Evolutionary conservation across 2,329 filamentous ascomycete genomes (phyloP).

Genomic region (Penicillium sclerotiorum): DNA sequence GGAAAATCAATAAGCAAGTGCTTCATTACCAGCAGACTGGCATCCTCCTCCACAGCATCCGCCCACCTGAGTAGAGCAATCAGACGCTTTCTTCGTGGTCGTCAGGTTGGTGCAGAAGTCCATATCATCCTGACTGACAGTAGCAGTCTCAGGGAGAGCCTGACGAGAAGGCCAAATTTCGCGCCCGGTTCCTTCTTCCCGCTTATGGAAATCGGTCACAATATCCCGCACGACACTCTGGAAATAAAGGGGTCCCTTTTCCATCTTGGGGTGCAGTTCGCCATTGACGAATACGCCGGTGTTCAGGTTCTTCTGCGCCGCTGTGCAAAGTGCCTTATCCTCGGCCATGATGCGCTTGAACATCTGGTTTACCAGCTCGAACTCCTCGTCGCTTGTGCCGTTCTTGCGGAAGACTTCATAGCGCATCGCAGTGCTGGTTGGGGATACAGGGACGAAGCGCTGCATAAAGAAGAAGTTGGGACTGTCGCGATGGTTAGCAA

Average conservation of each 20-base stretch:
- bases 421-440: conserved; percentile 57
- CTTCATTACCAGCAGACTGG: conserved; percentile 21
- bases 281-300: conserved; percentile 63
- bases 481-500: conserved; percentile 28
- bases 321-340: conserved; percentile 63
- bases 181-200: conserved; percentile 48
- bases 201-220: conserved; percentile 50
- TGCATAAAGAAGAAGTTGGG: conserved; percentile 65
- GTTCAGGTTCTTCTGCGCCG: conserved; percentile 62
- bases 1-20: conserved; percentile 18
- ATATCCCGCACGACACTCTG: conserved; percentile 55
- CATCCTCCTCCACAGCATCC: conserved; percentile 27
- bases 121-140: conserved; percentile 32
- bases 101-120: conserved; percentile 33
- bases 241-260: conserved; percentile 61
- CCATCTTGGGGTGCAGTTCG: conserved; percentile 61
- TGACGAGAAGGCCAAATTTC: conserved; percentile 58
- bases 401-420: conserved; percentile 68
- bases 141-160: conserved; percentile 29
- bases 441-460: conserved; percentile 59
- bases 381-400: conserved; percentile 59
- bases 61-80: conserved; percentile 15
- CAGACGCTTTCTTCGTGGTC: conserved; percentile 11
- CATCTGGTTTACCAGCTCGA: conserved; percentile 58
- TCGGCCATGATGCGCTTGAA: conserved; percentile 68